A percentile compares a stretch with the other conserved stretches of the same genome.
Conservation (phyloP, 352 stramenopile species). For the Phytophthora idaei region DNA sequence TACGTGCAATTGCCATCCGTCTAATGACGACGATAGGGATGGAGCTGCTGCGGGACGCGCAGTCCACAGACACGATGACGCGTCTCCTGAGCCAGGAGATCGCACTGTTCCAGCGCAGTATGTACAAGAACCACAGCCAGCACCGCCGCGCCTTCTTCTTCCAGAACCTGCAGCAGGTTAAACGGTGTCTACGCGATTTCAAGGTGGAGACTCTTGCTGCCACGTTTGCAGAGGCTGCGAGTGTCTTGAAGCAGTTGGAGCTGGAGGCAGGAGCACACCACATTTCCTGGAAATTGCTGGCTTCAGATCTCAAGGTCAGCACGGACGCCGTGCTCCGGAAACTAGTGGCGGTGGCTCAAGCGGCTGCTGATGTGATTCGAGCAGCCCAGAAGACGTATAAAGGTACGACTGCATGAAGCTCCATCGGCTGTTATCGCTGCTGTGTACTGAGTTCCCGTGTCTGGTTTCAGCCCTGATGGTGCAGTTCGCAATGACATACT, state of each 20-base stretch:
- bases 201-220: conserved; percentile 41
- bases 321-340: conserved; percentile 55
- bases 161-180: conserved; percentile 81
- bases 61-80: conserved; percentile 37
- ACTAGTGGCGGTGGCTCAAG: conserved; percentile 40
- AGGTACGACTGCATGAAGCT: conserved; percentile 24
- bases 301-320: conserved; percentile 60
- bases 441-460: conserved; percentile 7
- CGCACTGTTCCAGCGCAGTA: conserved; percentile 70
- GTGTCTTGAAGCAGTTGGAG: conserved; percentile 54
- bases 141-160: conserved; percentile 84
- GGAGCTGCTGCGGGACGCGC: conserved; percentile 44
- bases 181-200: conserved; percentile 63
- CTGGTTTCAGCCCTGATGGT: conserved; percentile 48
- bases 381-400: conserved; percentile 83
- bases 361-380: conserved; percentile 48
- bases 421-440: neutral
- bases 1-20: conserved; percentile 10
- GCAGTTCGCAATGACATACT: conserved; percentile 88
- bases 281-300: conserved; percentile 77
- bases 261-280: conserved; percentile 63
- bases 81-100: conserved; percentile 62
- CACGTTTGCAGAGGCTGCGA: conserved; percentile 45
- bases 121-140: conserved; percentile 92
- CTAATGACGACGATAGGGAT: conserved; percentile 18